Percentiles rank a stretch among this genome's conserved stretches.
Evolutionary conservation across 2,329 filamentous ascomycete genomes (phyloP).

Genomic region (Epichloe uncinata): DNA sequence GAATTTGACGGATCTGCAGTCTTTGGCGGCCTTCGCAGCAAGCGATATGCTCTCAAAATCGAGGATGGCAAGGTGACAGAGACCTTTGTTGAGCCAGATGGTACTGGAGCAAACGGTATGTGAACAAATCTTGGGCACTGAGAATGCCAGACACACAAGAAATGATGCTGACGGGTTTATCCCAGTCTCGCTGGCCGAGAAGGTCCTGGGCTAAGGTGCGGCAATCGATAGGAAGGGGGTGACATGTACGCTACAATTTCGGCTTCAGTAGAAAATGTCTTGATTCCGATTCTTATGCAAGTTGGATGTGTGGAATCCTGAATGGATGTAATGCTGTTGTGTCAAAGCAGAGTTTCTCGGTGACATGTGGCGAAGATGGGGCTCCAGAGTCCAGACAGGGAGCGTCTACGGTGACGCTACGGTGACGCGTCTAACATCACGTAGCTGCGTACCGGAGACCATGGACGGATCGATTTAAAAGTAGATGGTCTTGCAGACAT

Average conservation of each 20-base stretch:
- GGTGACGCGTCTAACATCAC: too few relatives aligned
- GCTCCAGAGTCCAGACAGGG: too few relatives aligned
- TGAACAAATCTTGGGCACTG: neutral
- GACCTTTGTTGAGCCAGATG: conserved; percentile 76
- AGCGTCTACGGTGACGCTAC: too few relatives aligned
- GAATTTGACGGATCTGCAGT: conserved; percentile 66
- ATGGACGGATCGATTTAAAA: too few relatives aligned
- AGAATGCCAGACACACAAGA: neutral
- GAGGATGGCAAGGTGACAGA: conserved; percentile 77
- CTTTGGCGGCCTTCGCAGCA: conserved; percentile 72
- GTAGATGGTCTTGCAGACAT: too few relatives aligned
- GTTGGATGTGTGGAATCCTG: too few relatives aligned
- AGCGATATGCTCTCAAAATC: conserved; percentile 75
- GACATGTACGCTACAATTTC: neutral
- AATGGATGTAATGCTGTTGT: too few relatives aligned
- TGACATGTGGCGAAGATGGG: too few relatives aligned
- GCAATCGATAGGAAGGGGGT: neutral
- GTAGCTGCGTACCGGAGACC: too few relatives aligned
- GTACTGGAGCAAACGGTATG: conserved; percentile 65
- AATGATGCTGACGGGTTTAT: neutral
- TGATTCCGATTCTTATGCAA: neutral
- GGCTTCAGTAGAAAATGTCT: neutral
- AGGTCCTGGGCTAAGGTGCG: conserved; percentile 26
- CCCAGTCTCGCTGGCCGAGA: conserved; percentile 37
- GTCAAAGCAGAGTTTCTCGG: too few relatives aligned